These are phyloP conservation scores for Coccinonectria pachysandricola DNA, from an alignment of 2,329 filamentous ascomycete species.

Conservation along the genomic window DNA sequence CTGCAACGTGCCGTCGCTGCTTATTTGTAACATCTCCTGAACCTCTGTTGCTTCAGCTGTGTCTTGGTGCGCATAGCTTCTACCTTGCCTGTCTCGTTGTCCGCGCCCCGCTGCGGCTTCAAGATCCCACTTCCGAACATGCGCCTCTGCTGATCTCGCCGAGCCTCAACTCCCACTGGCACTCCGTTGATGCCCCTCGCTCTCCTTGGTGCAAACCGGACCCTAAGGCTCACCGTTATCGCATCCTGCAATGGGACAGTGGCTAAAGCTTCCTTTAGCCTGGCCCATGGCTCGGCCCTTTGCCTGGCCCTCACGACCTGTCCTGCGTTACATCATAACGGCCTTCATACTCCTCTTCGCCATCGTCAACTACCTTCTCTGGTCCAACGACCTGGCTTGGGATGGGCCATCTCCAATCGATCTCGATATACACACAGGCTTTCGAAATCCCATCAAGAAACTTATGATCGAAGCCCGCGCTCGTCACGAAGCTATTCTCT, in stretches of 20 bases:
- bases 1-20: too few species aligned
- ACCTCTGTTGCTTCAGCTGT: too few species aligned
- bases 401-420: conserved; percentile 14
- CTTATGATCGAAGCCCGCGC: conserved; percentile 37
- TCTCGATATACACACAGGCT: conserved; percentile 11
- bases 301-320: conserved; percentile 19
- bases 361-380: conserved; percentile 22
- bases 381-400: conserved; percentile 19
- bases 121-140: conserved; percentile 11
- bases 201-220: conserved; percentile 15
- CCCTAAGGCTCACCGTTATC: conserved; percentile 8
- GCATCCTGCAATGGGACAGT: conserved; percentile 15
- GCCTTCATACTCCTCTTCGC: conserved; percentile 16
- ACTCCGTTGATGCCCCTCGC: conserved; percentile 3
- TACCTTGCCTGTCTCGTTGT: conserved; percentile 4
- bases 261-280: too few species aligned
- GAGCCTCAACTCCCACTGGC: too few species aligned
- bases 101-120: conserved; percentile 1
- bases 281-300: conserved; percentile 18
- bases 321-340: conserved; percentile 19
- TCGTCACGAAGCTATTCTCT: conserved; percentile 31
- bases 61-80: too few species aligned
- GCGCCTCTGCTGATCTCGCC: conserved; percentile 9
- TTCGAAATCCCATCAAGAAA: conserved; percentile 39
- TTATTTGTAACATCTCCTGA: too few species aligned